Conservation (phyloP, 495 filamentous ascomycete species). For the Tricharina praecox region DNA sequence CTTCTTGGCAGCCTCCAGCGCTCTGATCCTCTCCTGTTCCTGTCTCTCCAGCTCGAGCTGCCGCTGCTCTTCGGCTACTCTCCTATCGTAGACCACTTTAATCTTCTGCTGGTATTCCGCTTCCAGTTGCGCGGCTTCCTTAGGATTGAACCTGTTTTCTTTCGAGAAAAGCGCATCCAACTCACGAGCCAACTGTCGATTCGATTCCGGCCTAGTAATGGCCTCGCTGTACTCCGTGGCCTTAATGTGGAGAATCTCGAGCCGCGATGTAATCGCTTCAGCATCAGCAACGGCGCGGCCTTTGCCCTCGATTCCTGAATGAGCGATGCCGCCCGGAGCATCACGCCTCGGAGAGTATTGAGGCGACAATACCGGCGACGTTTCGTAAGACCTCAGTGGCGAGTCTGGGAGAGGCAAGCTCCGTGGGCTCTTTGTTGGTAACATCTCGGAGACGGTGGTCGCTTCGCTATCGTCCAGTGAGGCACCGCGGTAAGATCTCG, state of each 20-base stretch:
- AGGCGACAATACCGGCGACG: neutral
- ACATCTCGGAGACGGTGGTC: neutral
- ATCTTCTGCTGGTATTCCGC: slow-evolving; percentile 21
- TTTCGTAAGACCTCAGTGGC: neutral
- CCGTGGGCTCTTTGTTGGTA: slow-evolving; percentile 1
- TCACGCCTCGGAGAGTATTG: neutral
- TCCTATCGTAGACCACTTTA: slow-evolving; percentile 15
- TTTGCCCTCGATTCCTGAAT: neutral
- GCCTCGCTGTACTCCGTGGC: slow-evolving; percentile 23
- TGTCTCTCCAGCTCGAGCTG: slow-evolving; percentile 12
- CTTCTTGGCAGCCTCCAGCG: slow-evolving; percentile 16
- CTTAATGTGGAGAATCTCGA: slow-evolving; percentile 12
- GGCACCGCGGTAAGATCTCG: too few species aligned
- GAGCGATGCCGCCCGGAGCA: neutral
- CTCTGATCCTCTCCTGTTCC: slow-evolving; percentile 13
- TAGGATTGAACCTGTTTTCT: slow-evolving; percentile 20
- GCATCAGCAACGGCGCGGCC: neutral
- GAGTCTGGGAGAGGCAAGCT: slow-evolving; percentile 2
- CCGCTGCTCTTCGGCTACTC: slow-evolving; percentile 11
- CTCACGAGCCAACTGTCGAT: slow-evolving; percentile 14
- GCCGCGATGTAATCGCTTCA: neutral
- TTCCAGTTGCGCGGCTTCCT: slow-evolving; percentile 20
- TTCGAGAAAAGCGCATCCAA: slow-evolving; percentile 20
- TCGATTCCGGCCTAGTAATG: slow-evolving; percentile 12
- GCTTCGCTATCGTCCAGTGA: too few species aligned